Conservation (phyloP, 2,329 filamentous ascomycete species). For the Sclerotinia minor region DNA sequence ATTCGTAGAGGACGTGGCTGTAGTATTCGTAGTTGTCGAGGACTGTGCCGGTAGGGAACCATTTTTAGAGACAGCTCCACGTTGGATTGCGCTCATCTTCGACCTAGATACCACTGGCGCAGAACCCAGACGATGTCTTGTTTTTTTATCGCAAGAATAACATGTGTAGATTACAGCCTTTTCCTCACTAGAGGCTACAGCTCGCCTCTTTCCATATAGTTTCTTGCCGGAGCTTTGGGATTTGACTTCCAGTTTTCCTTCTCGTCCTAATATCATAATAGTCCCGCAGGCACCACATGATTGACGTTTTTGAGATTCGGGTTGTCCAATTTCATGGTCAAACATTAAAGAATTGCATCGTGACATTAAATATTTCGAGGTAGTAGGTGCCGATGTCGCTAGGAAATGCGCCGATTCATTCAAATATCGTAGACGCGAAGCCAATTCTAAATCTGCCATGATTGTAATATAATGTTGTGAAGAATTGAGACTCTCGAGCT, state of each 20-base stretch:
- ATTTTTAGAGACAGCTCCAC: neutral
- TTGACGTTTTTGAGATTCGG: slow-evolving; percentile 54
- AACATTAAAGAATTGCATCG: slow-evolving; percentile 53
- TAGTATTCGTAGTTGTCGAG: slow-evolving; percentile 24
- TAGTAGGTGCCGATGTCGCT: slow-evolving; percentile 52
- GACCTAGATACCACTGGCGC: slow-evolving; percentile 17
- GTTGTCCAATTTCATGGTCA: slow-evolving; percentile 47
- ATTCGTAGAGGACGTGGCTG: slow-evolving; percentile 47
- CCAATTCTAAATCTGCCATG: slow-evolving; percentile 37
- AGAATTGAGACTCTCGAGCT: neutral
- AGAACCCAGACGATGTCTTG: slow-evolving; percentile 30
- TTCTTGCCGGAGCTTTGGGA: slow-evolving; percentile 12
- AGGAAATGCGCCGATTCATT: slow-evolving; percentile 62
- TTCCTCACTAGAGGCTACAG: slow-evolving; percentile 18
- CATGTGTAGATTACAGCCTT: slow-evolving; percentile 39
- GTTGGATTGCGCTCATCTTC: slow-evolving; percentile 14
- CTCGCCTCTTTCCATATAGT: neutral
- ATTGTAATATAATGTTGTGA: neutral
- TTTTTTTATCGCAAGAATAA: slow-evolving; percentile 35
- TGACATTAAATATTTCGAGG: slow-evolving; percentile 60
- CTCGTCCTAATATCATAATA: slow-evolving; percentile 55
- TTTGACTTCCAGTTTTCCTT: slow-evolving; percentile 30
- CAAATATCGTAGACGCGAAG: slow-evolving; percentile 45
- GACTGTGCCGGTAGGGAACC: slow-evolving; percentile 1
- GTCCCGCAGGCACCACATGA: slow-evolving; percentile 61